phyloP scores from a whole-genome alignment of 2,329 filamentous ascomycete species.

The Pestalotiopsis fici region DNA sequence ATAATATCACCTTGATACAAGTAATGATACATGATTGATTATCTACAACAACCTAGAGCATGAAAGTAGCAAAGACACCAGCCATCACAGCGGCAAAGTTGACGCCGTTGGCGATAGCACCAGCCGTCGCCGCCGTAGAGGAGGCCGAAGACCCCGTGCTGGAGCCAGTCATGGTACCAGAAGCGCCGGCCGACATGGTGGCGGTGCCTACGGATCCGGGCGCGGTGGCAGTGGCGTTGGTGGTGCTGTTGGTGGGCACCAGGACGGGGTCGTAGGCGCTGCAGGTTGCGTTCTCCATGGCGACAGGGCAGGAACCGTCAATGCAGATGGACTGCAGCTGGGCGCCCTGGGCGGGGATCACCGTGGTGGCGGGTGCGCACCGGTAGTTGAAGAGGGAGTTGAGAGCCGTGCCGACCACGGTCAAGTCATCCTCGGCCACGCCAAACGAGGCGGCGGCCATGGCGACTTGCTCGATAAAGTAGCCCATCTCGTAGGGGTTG shows the following conservation, averaged over 20 bases:
- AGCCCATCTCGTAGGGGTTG: slow-evolving; percentile 49
- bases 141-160: slow-evolving; percentile 13
- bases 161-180: slow-evolving; percentile 9
- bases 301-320: slow-evolving; percentile 47
- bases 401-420: slow-evolving; percentile 48
- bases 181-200: background rate
- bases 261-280: slow-evolving; percentile 37
- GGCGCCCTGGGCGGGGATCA: slow-evolving; percentile 44
- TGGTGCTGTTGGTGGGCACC: slow-evolving; percentile 18
- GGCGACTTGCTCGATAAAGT: slow-evolving; percentile 62
- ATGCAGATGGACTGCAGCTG: slow-evolving; percentile 60
- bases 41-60: slow-evolving; percentile 19
- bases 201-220: slow-evolving; percentile 8
- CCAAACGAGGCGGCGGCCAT: slow-evolving; percentile 59
- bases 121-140: slow-evolving; percentile 18
- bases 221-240: slow-evolving; percentile 16
- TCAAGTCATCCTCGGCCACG: slow-evolving; percentile 53
- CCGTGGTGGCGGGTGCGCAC: slow-evolving; percentile 47
- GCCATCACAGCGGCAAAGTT: slow-evolving; percentile 25
- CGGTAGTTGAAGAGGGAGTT: slow-evolving; percentile 50
- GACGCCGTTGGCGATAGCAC: slow-evolving; percentile 24
- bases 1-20: too few relatives aligned
- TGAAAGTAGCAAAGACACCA: slow-evolving; percentile 28
- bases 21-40: too few relatives aligned
- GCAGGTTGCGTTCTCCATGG: slow-evolving; percentile 44